A percentile compares a stretch with the other conserved stretches of the same genome.
These are phyloP conservation scores for Nicotiana sylvestris DNA, from an alignment of 257 asterid species.

Conservation along the genomic window DNA sequence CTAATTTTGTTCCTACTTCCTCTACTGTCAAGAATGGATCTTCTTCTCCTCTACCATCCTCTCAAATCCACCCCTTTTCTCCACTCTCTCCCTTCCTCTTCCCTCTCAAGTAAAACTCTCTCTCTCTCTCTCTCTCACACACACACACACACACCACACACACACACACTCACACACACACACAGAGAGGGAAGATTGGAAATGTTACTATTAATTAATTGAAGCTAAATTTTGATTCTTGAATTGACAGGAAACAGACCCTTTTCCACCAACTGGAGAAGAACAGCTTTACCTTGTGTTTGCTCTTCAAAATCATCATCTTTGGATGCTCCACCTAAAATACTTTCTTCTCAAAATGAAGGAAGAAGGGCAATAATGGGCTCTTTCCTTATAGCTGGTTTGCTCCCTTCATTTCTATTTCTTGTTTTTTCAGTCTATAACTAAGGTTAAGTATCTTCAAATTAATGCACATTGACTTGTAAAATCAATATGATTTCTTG, in stretches of 20 bases:
- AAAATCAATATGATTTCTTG: neutral
- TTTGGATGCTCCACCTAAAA: slow-evolving; percentile 22
- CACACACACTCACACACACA: neutral
- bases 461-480: too few species aligned
- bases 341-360: slow-evolving; percentile 21
- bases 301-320: slow-evolving; percentile 50
- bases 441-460: too few species aligned
- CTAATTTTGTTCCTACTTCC: neutral
- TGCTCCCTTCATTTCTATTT: neutral
- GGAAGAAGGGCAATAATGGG: slow-evolving; percentile 74
- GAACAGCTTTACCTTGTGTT: slow-evolving; percentile 29
- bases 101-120: slow-evolving; percentile 19
- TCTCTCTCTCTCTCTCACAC: slow-evolving; percentile 11
- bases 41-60: slow-evolving; percentile 49
- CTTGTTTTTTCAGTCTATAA: neutral
- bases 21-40: slow-evolving; percentile 48
- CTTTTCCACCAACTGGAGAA: slow-evolving; percentile 20
- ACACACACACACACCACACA: neutral
- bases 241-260: slow-evolving; percentile 39
- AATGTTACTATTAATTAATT: neutral
- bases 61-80: slow-evolving; percentile 41
- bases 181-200: neutral
- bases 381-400: slow-evolving; percentile 70
- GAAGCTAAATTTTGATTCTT: slow-evolving; percentile 8
- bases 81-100: slow-evolving; percentile 23